Base-by-base conservation (phyloP, 2,329 filamentous ascomycete genomes). In the Iodosphaeria phyllophila region DNA sequence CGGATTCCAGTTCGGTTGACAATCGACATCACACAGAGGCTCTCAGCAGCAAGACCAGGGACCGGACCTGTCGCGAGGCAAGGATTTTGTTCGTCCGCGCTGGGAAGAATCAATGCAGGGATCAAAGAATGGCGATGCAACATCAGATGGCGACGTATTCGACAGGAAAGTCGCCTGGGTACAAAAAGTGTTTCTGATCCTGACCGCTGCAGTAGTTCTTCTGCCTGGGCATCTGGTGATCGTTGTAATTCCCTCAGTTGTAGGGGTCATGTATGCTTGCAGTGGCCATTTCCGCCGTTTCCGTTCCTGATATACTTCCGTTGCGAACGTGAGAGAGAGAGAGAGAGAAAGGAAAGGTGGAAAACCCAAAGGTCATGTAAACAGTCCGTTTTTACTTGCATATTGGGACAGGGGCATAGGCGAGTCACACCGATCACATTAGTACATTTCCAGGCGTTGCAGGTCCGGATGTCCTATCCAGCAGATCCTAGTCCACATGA, bases 1-100 rank as follows among this genome's bases (percentile, higher is more conserved):
- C 24, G 58, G 61, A 30, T 75, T 73, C 48, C 59, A 60, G 34
- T 75, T 74, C 39, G 58, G 58, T 47, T 56, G 51, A 56, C 47
- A 46, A 46, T 40, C 42, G 36, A 26, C 38, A 31, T 23, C 42
- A n/a, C n/a, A n/a, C n/a, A n/a, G n/a, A n/a, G n/a, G n/a, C n/a
- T n/a, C n/a, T n/a, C n/a, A n/a, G n/a, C n/a, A n/a, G n/a, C n/a
- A n/a, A n/a, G n/a, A n/a, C n/a, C n/a, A n/a, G n/a, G n/a, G n/a
- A n/a, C n/a, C 28, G 47, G 32, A n/a, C n/a, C n/a, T n/a, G n/a
- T n/a, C n/a, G n/a, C n/a, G n/a, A n/a, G n/a, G n/a, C n/a, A n/a
- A n/a, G n/a, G n/a, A n/a, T n/a, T n/a, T n/a, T n/a, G n/a, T n/a
- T n/a, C n/a, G n/a, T n/a, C n/a, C n/a, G n/a, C n/a, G n/a, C n/a